Conservation (phyloP, 495 filamentous ascomycete species). For the Astrocystis sublimbata region DNA sequence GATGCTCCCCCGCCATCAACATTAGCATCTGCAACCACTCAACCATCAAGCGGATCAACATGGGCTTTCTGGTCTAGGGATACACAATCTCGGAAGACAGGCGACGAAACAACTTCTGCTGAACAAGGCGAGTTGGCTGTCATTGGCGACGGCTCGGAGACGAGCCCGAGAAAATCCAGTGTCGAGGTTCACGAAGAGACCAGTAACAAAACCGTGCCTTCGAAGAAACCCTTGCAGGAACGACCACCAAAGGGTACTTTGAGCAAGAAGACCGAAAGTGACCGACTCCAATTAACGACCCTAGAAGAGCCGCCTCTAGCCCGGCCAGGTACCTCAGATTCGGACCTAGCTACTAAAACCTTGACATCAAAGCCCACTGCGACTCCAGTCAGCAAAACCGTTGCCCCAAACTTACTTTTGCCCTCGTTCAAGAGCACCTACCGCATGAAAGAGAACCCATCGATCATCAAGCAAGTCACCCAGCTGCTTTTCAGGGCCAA, state of each 20-base stretch:
- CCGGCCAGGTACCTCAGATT: conserved; percentile 38
- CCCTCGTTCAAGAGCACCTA: conserved; percentile 71
- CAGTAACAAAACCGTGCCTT: conserved; percentile 36
- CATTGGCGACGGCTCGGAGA: conserved; percentile 65
- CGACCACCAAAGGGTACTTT: conserved; percentile 29
- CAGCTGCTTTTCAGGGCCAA: conserved; percentile 64
- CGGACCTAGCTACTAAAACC: conserved; percentile 34
- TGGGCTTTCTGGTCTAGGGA: conserved; percentile 89
- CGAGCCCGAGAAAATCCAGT: conserved; percentile 60
- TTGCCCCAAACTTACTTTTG: conserved; percentile 63
- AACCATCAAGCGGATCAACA: conserved; percentile 56
- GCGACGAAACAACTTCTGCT: conserved; percentile 27
- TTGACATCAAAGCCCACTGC: conserved; percentile 27
- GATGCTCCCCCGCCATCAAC: conserved; percentile 36
- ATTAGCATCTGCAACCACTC: conserved; percentile 8
- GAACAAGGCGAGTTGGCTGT: conserved; percentile 69
- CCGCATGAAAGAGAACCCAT: conserved; percentile 62
- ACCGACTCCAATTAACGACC: conserved; percentile 51
- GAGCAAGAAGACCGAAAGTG: conserved; percentile 50
- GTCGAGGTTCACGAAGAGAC: conserved; percentile 49
- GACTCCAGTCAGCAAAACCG: conserved; percentile 32
- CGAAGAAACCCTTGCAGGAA: conserved; percentile 29
- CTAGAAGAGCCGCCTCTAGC: conserved; percentile 40
- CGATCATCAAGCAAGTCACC: conserved; percentile 70
- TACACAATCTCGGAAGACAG: conserved; percentile 41